phyloP scores from a whole-genome alignment of 2,329 filamentous ascomycete genomes.

The Fusarium illudens region DNA sequence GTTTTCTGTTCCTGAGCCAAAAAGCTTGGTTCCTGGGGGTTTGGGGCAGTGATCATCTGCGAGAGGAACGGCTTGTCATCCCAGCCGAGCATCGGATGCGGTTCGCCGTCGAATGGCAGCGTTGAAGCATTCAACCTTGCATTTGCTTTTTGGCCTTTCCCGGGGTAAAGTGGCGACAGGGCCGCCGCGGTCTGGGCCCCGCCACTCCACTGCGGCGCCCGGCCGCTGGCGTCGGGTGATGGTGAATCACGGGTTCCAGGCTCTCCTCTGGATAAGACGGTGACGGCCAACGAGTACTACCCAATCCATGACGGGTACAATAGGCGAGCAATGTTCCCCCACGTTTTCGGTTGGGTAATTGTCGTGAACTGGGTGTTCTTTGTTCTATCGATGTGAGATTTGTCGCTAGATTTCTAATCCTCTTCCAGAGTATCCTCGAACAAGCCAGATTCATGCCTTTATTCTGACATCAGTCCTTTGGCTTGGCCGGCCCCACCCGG shows the following conservation, averaged over 20 bases:
- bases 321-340: not conserved
- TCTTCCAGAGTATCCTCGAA: conserved; percentile 25
- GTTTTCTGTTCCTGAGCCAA: conserved; percentile 31
- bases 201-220: conserved; percentile 28
- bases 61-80: not conserved
- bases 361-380: not conserved
- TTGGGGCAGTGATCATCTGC: conserved; percentile 29
- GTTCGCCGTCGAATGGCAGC: not conserved
- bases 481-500: not conserved
- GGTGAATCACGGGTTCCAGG: conserved; percentile 15
- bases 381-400: not conserved
- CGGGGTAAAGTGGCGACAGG: conserved; percentile 39
- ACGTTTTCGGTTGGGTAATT: not conserved
- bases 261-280: conserved; percentile 14
- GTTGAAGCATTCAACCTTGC: conserved; percentile 6
- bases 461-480: conserved; percentile 30
- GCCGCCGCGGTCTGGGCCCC: conserved; percentile 17
- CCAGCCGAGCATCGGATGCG: not conserved
- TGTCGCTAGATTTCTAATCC: not conserved
- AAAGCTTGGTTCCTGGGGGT: conserved; percentile 2
- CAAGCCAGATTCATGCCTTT: conserved; percentile 4
- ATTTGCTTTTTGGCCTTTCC: conserved; percentile 23
- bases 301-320: conserved; percentile 9
- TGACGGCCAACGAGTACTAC: conserved; percentile 24
- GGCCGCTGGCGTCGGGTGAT: conserved; percentile 27